Percentiles rank a stretch among this genome's conserved stretches.
Conservation (phyloP, 495 filamentous ascomycete species). For the Lophiostoma macrostomum region DNA sequence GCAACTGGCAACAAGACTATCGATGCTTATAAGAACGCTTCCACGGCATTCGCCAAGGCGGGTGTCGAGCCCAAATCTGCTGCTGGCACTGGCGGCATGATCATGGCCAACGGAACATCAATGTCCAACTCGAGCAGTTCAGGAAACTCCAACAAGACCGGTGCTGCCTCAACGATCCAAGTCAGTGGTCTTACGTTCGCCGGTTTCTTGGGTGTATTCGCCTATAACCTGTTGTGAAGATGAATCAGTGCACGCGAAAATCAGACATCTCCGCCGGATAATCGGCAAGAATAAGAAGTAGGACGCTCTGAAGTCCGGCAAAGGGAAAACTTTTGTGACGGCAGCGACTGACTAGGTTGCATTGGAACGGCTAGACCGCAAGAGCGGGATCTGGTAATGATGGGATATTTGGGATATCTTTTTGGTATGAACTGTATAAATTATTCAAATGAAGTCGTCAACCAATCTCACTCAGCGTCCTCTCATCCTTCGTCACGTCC, state of each 20-base stretch:
- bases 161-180: constrained; percentile 14
- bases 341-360: no score
- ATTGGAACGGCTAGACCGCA: no score
- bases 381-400: constrained; percentile 21
- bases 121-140: neutral
- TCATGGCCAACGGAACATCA: constrained; percentile 4
- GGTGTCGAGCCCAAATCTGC: constrained; percentile 5
- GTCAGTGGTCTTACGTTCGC: constrained; percentile 14
- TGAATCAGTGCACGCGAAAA: no score
- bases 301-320: neutral
- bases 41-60: neutral
- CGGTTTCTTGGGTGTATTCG: constrained; percentile 19
- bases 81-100: constrained; percentile 10
- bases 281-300: neutral
- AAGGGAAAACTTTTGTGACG: neutral
- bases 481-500: neutral
- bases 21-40: neutral
- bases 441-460: constrained; percentile 6
- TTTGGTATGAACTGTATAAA: constrained; percentile 20
- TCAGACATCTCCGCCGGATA: no score
- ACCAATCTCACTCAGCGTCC: neutral
- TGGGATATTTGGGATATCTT: constrained; percentile 7
- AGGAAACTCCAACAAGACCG: neutral
- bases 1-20: constrained; percentile 22
- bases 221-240: constrained; percentile 22